Evolutionary conservation across 768 basidiomycete species (phyloP).

Genomic region (Boletales sp.): DNA sequence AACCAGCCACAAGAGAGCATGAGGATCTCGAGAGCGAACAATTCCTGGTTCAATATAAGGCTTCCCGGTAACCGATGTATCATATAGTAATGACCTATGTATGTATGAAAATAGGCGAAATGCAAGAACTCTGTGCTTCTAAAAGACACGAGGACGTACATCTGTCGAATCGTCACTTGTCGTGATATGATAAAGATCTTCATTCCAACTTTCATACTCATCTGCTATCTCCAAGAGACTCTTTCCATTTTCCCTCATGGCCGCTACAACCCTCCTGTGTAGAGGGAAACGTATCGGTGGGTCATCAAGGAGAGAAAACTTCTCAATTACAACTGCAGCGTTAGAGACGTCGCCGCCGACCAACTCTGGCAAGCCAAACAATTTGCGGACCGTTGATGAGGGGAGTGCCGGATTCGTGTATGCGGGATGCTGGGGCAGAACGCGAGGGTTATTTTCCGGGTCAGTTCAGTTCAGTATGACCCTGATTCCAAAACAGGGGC

Average conservation of each 20-base stretch:
- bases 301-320: constrained; percentile 10
- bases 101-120: too few species aligned
- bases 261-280: constrained; percentile 2
- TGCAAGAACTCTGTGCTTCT: too few species aligned
- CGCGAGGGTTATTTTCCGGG: background rate
- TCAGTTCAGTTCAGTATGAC: constrained; percentile 11
- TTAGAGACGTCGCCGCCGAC: constrained; percentile 13
- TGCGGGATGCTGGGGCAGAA: constrained; percentile 13
- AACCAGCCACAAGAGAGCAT: too few species aligned
- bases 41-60: too few species aligned
- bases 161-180: background rate
- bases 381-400: constrained; percentile 3
- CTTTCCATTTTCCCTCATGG: constrained; percentile 10
- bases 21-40: too few species aligned
- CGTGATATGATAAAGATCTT: constrained; percentile 14
- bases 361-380: background rate
- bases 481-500: constrained; percentile 16
- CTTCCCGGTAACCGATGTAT: too few species aligned
- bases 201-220: constrained; percentile 15
- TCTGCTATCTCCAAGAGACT: constrained; percentile 4
- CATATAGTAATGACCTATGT: too few species aligned
- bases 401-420: constrained; percentile 9
- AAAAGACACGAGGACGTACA: too few species aligned
- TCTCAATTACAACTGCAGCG: constrained; percentile 12
- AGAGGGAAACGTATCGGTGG: constrained; percentile 12